phyloP scores from a whole-genome alignment of 805 yeast species.

The Candida peoriensis region DNA sequence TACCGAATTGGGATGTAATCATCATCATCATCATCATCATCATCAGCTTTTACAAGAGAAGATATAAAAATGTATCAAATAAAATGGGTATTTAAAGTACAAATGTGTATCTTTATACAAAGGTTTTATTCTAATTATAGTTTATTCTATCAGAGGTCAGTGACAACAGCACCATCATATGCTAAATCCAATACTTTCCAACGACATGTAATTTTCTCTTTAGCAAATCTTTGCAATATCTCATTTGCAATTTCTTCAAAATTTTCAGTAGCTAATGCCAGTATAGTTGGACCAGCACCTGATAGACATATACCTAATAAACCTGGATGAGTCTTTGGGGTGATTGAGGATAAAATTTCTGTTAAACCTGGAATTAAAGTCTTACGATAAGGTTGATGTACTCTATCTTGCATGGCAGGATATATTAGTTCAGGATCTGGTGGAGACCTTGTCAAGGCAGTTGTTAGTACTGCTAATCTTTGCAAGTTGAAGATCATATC shows the following conservation, averaged over 20 bases:
- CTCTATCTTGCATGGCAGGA: conserved; percentile 93
- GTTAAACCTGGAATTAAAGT: conserved; percentile 86
- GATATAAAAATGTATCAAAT: too few species aligned
- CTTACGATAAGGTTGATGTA: conserved; percentile 96
- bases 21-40: too few species aligned
- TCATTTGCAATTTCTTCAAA: conserved; percentile 78
- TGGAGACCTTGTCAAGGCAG: conserved; percentile 80
- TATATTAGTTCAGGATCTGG: conserved; percentile 82
- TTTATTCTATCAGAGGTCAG: too few species aligned
- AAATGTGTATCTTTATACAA: too few species aligned
- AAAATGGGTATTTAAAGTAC: too few species aligned
- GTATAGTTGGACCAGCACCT: conserved; percentile 97
- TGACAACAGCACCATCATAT: conserved; percentile 74
- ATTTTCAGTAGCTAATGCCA: conserved; percentile 87
- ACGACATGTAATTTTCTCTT: conserved; percentile 62
- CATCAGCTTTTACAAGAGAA: too few species aligned
- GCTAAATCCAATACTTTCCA: conserved; percentile 89
- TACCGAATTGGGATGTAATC: too few species aligned
- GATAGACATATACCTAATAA: conserved; percentile 90
- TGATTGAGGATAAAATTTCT: conserved; percentile 71
- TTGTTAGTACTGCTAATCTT: conserved; percentile 86
- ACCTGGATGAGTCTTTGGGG: conserved; percentile 80
- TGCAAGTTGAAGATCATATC: conserved; percentile 93
- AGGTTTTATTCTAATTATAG: too few species aligned
- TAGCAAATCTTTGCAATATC: conserved; percentile 63